Evolutionary conservation across 2,329 filamentous ascomycete genomes (phyloP).

Genomic region (Colletotrichum australisinense): DNA sequence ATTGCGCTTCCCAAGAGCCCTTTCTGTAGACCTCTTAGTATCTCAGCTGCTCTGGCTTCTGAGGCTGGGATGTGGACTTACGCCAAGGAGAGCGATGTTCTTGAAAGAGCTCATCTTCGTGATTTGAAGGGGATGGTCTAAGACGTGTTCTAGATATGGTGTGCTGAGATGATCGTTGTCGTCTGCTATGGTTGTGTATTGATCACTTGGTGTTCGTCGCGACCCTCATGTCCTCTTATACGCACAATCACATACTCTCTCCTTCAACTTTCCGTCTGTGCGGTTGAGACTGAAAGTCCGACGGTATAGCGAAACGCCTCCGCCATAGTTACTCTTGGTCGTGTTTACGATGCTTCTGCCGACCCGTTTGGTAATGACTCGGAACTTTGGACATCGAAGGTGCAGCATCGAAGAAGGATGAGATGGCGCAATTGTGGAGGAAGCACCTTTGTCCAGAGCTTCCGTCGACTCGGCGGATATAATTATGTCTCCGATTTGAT

Average conservation of each 20-base stretch:
- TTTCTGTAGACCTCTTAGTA: slow-evolving; percentile 39
- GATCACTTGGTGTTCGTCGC: neutral
- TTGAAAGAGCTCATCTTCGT: slow-evolving; percentile 16
- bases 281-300: neutral
- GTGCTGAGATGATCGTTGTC: neutral
- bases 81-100: slow-evolving; percentile 29
- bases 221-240: neutral
- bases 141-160: too few species aligned
- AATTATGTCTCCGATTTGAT: neutral
- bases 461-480: neutral
- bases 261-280: neutral
- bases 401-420: neutral
- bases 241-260: too few species aligned
- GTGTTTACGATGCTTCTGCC: neutral
- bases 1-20: slow-evolving; percentile 54
- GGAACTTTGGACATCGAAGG: neutral
- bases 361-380: neutral
- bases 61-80: neutral
- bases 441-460: neutral
- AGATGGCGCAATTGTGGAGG: neutral
- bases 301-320: neutral
- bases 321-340: neutral
- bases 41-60: neutral
- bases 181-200: neutral
- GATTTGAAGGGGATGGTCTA: neutral